A percentile compares a stretch with the other conserved stretches of the same genome.
Conservation (phyloP, 2,329 filamentous ascomycete species). For the Diaporthe destruens region DNA sequence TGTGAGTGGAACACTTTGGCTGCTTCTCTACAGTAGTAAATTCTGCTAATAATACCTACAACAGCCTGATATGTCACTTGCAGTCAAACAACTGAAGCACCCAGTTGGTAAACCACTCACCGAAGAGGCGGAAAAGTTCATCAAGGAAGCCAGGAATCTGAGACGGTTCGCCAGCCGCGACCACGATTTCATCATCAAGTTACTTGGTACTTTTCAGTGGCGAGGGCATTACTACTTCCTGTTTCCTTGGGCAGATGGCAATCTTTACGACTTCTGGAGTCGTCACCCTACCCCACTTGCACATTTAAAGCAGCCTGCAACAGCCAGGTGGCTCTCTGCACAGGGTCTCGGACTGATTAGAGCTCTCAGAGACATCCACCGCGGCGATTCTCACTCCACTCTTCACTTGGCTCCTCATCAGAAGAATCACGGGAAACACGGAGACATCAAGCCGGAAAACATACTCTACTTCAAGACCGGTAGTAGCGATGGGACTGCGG, state of each 20-base stretch:
- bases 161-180: constrained; percentile 5
- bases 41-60: neutral
- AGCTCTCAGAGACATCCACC: constrained; percentile 14
- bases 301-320: neutral
- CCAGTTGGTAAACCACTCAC: neutral
- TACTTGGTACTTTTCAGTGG: constrained; percentile 11
- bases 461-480: constrained; percentile 4
- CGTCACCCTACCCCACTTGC: neutral
- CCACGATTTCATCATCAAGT: constrained; percentile 5
- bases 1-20: neutral
- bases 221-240: constrained; percentile 20
- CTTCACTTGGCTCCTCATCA: neutral
- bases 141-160: neutral
- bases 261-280: constrained; percentile 4
- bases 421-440: constrained; percentile 19
- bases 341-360: constrained; percentile 3
- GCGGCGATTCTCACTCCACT: neutral
- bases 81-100: constrained; percentile 3
- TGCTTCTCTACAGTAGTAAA: neutral
- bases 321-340: neutral
- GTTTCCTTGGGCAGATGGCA: constrained; percentile 16
- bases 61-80: neutral
- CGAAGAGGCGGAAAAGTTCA: neutral
- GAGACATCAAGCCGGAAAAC: constrained; percentile 20
- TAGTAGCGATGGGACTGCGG: too few species aligned